These are phyloP conservation scores for Coemansia sp. DNA, from an alignment of 192 early-diverging fungal genomes.

Conservation along the genomic window DNA sequence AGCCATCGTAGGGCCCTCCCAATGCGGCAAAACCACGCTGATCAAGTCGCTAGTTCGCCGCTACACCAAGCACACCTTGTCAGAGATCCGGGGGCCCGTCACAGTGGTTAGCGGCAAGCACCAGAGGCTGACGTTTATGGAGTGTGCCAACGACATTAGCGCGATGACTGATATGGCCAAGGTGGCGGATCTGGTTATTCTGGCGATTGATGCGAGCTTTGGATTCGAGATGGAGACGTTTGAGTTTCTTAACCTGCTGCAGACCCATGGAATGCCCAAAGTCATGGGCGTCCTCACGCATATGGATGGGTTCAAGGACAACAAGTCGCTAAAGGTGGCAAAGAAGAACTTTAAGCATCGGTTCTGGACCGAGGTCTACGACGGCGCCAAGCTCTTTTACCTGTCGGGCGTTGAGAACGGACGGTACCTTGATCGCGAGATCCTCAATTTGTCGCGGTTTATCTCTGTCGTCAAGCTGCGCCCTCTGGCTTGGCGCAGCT, in stretches of 20 bases:
- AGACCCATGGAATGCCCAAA: conserved; percentile 95
- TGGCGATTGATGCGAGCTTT: conserved; percentile 95
- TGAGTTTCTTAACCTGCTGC: conserved; percentile 96
- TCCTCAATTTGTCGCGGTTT: conserved; percentile 92
- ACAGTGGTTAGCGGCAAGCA: conserved; percentile 96
- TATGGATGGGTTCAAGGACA: conserved; percentile 93
- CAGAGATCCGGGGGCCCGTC: conserved; percentile 91
- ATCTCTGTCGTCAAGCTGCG: conserved; percentile 99
- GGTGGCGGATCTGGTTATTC: conserved; percentile 91
- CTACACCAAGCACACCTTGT: conserved; percentile 91
- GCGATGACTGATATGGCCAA: conserved; percentile 97
- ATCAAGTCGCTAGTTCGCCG: conserved; percentile 93
- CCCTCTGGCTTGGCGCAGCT: conserved; percentile 93
- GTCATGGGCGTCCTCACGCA: conserved; percentile 98
- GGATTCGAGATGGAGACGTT: conserved; percentile 99
- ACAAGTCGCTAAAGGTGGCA: conserved; percentile 80
- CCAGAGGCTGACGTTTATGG: conserved; percentile 94
- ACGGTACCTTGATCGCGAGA: conserved; percentile 88
- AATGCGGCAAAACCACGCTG: conserved; percentile 94
- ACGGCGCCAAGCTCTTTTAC: conserved; percentile 98
- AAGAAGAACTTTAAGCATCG: conserved; percentile 97
- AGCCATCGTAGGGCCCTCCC: conserved; percentile 93
- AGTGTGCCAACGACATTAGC: conserved; percentile 96
- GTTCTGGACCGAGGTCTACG: conserved; percentile 99
- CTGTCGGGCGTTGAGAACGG: conserved; percentile 95